Conservation (phyloP, 805 yeast species). For the Ogataea paradorogensis region DNA sequence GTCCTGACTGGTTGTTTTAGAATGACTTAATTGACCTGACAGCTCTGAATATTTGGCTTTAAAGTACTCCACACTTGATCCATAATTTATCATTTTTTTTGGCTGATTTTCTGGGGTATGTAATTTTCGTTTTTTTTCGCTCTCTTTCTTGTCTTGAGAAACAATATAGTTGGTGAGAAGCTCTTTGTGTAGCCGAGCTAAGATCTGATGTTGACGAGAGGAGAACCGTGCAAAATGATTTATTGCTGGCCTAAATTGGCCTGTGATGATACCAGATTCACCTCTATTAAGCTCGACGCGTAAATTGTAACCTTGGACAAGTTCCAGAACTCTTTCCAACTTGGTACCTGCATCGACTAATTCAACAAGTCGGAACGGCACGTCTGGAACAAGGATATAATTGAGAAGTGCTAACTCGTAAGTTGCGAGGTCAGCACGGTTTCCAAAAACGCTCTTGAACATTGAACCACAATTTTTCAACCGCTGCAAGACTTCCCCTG, state of each 20-base stretch:
- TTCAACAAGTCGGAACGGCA: conserved; percentile 14
- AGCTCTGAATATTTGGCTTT: conserved; percentile 38
- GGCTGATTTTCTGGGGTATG: conserved; percentile 13
- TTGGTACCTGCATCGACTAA: conserved; percentile 13
- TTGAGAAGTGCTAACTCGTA: conserved; percentile 20
- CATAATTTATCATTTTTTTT: conserved; percentile 13
- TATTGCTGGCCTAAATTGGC: conserved; percentile 17
- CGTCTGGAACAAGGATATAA: conserved; percentile 19
- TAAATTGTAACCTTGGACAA: conserved; percentile 13
- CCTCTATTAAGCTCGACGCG: conserved; percentile 16
- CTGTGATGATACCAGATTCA: conserved; percentile 5
- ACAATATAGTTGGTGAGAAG: conserved; percentile 12
- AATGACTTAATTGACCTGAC: conserved; percentile 15
- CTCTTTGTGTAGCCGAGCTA: conserved; percentile 17
- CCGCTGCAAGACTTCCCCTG: conserved; percentile 33
- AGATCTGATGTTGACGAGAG: conserved; percentile 10
- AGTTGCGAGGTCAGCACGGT: conserved; percentile 29
- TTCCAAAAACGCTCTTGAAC: conserved; percentile 24
- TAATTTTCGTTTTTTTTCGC: conserved; percentile 4
- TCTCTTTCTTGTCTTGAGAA: conserved; percentile 8
- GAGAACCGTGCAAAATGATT: conserved; percentile 8
- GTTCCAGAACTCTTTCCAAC: conserved; percentile 12
- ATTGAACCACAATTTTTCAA: conserved; percentile 12
- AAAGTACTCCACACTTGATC: conserved; percentile 38
- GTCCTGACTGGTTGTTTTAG: conserved; percentile 14